These are phyloP conservation scores for Penicillium sclerotigenum DNA, from an alignment of 2,329 filamentous ascomycete genomes.

Conservation along the genomic window DNA sequence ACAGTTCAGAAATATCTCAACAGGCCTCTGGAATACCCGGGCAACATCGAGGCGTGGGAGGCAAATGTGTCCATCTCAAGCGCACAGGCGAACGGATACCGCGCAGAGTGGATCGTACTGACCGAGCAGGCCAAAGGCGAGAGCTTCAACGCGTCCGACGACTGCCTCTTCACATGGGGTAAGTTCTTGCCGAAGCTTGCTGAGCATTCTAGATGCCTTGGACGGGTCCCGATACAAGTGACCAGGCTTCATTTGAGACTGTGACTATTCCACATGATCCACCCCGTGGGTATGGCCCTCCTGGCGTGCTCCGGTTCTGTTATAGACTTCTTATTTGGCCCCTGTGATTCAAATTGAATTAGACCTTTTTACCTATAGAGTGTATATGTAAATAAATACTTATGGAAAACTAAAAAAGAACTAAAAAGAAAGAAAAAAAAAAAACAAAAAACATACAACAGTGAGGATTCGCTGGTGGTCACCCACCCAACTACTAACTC, in stretches of 20 bases:
- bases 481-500: too few relatives aligned
- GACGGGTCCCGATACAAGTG: constrained; percentile 28
- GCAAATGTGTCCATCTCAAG: constrained; percentile 30
- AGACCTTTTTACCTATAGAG: too few relatives aligned
- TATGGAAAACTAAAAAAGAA: too few relatives aligned
- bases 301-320: constrained; percentile 35
- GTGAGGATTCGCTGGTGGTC: too few relatives aligned
- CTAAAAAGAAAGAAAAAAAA: too few relatives aligned
- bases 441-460: too few relatives aligned
- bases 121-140: constrained; percentile 43
- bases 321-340: too few relatives aligned
- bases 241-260: constrained; percentile 17
- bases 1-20: constrained; percentile 34
- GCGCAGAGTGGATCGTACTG: constrained; percentile 47
- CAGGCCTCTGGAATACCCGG: constrained; percentile 33
- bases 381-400: too few relatives aligned
- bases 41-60: constrained; percentile 32
- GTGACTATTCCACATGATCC: constrained; percentile 24
- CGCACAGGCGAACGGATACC: neutral
- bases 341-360: too few relatives aligned
- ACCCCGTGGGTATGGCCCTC: constrained; percentile 46
- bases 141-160: constrained; percentile 51
- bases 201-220: constrained; percentile 42
- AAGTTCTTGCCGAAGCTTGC: constrained; percentile 50
- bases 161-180: constrained; percentile 47